A percentile compares a stretch with the other conserved stretches of the same genome.
Conservation (phyloP, 805 yeast genomes). For the Naumovozyma castellii region DNA sequence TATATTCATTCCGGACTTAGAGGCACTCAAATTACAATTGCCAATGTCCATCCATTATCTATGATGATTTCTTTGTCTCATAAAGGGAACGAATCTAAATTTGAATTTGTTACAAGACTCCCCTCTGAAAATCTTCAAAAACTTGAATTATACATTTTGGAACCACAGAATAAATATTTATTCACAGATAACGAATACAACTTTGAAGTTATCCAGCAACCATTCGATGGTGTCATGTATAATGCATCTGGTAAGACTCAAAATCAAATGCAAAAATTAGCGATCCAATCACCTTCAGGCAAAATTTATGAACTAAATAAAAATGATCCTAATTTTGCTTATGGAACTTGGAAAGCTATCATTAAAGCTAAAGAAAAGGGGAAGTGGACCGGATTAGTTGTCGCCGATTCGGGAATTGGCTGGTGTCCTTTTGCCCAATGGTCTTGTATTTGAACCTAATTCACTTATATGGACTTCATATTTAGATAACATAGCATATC, state of each 20-base stretch:
- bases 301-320: conserved; percentile 52
- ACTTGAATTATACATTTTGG: conserved; percentile 71
- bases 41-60: conserved; percentile 58
- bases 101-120: conserved; percentile 60
- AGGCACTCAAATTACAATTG: conserved; percentile 47
- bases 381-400: conserved; percentile 71
- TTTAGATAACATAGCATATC: neutral
- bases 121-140: conserved; percentile 61
- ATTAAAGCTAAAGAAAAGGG: conserved; percentile 65
- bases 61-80: conserved; percentile 70
- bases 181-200: conserved; percentile 48
- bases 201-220: conserved; percentile 56
- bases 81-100: conserved; percentile 47
- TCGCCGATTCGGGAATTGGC: conserved; percentile 64
- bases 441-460: conserved; percentile 40
- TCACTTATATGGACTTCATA: neutral
- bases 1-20: conserved; percentile 64
- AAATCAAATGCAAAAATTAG: conserved; percentile 44
- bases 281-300: conserved; percentile 79
- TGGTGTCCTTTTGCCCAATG: conserved; percentile 92
- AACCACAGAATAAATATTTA: conserved; percentile 70
- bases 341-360: conserved; percentile 51
- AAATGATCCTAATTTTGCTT: conserved; percentile 37
- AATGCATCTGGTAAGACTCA: conserved; percentile 15
- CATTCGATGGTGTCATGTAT: conserved; percentile 40